Evolutionary conservation across 495 filamentous ascomycete genomes (phyloP).

Genomic region (Gamarada debralockiae): DNA sequence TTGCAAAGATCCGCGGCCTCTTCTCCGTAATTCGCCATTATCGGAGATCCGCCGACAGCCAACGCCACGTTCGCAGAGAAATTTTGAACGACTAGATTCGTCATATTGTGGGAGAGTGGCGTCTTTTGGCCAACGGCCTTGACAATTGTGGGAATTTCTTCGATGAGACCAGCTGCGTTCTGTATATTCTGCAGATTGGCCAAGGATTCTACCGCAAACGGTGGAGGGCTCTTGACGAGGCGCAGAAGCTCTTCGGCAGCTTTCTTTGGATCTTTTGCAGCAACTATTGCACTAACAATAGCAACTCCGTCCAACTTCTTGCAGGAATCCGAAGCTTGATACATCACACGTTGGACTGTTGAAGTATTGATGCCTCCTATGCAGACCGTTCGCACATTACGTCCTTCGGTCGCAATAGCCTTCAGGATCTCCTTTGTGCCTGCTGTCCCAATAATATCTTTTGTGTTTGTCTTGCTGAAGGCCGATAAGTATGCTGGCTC

Average conservation of each 20-base stretch:
- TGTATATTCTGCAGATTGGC: neutral
- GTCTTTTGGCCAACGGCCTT: slow-evolving; percentile 52
- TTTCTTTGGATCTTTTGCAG: slow-evolving; percentile 56
- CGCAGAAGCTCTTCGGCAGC: slow-evolving; percentile 53
- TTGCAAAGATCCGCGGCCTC: slow-evolving; percentile 76
- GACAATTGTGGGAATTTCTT: slow-evolving; percentile 49
- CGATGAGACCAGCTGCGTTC: slow-evolving; percentile 1
- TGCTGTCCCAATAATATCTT: slow-evolving; percentile 75
- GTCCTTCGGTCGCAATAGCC: slow-evolving; percentile 42
- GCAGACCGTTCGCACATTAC: slow-evolving; percentile 61
- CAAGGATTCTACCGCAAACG: slow-evolving; percentile 34
- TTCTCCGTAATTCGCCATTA: slow-evolving; percentile 85
- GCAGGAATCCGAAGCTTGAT: slow-evolving; percentile 47
- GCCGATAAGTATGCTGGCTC: neutral
- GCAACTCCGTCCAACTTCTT: slow-evolving; percentile 75
- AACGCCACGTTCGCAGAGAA: slow-evolving; percentile 88
- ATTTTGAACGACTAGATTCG: slow-evolving; percentile 88
- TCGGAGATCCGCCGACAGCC: slow-evolving; percentile 81
- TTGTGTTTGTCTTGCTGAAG: slow-evolving; percentile 66
- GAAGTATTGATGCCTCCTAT: slow-evolving; percentile 85
- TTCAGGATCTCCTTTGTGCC: slow-evolving; percentile 68
- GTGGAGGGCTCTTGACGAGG: slow-evolving; percentile 45
- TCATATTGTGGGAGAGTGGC: slow-evolving; percentile 94
- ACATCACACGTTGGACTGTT: slow-evolving; percentile 71
- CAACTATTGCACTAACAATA: slow-evolving; percentile 86